Evolutionary conservation across 2,329 filamentous ascomycete species (phyloP), one percentile per base, ranked within the genome.

Genomic region (Alternaria gansuensis): DNA sequence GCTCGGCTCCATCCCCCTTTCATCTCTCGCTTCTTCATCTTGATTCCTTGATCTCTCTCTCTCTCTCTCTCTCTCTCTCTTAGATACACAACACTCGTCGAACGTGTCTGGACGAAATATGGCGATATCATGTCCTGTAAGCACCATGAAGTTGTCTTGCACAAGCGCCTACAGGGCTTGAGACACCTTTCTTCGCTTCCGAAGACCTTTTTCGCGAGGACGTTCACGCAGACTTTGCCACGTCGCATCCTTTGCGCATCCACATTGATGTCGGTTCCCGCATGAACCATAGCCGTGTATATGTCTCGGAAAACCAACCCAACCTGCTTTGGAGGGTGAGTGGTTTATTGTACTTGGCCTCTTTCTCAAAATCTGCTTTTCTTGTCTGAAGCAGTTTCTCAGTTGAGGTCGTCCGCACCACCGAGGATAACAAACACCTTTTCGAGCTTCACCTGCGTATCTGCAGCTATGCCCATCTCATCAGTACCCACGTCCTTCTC

Each of bases 251-350:
- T 11, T 31, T 11, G 21, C 4, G 14, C 1, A 2, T 23, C 1
- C 9, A 34, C 2, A 9, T 28, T 3, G 1, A 4, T 5, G 10
- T 10, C 33, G 2, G 14, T 4, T 17, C 5, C 0, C 9, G 6
- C 2, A 23, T 23, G 1, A 1, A 34, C 3, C 6, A 10, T 0
- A 2, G 11, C 34, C 13, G 21, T 4, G 6, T 34, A 4, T 10
- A n/a, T 6, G 21, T 33, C 28, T 14, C 2, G 13, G 6, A 14
- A 4, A 11, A 33, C 6, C 11, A 0, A 0, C 3, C 9, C 10
- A 23, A 23, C 17, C 17, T 23, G 11, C 17, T 11, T 6, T 13
- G 10, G 10, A 2, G 8, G 5, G 3, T 1, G 17, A 40, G 3
- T 11, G 10, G 4, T 11, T 13, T 23, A 6, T n/a, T 1, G 3